A percentile compares a stretch with the other conserved stretches of the same genome.
phyloP scores from a whole-genome alignment of 106 monocot species.

The Dendrobium officinale region DNA sequence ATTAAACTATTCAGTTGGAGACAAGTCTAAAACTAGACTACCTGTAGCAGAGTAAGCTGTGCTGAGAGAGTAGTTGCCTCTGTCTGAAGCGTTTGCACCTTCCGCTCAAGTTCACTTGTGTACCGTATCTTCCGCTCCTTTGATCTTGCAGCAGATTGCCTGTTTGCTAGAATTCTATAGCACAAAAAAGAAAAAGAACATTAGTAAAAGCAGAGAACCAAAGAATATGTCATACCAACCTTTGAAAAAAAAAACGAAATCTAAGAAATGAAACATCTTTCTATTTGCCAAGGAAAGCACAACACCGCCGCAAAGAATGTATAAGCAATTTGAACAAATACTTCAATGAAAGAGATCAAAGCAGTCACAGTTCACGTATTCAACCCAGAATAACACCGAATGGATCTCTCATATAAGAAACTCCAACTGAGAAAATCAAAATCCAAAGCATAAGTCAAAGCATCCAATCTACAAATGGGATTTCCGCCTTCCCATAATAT shows the following conservation, averaged over 20 bases:
- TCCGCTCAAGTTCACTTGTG: constrained; percentile 25
- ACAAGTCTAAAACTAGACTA: background rate
- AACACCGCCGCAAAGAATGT: background rate
- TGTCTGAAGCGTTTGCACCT: constrained; percentile 29
- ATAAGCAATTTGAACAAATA: background rate
- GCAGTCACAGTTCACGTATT: background rate
- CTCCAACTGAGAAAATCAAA: background rate
- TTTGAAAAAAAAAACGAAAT: background rate
- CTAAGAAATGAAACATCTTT: background rate
- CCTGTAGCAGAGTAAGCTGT: constrained; percentile 25
- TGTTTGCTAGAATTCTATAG: constrained; percentile 25
- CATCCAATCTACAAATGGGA: background rate
- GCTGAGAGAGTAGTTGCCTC: constrained; percentile 30
- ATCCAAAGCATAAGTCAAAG: background rate
- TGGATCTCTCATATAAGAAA: background rate
- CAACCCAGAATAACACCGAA: background rate
- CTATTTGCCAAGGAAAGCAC: background rate
- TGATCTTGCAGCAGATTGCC: constrained; percentile 29
- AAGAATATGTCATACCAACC: background rate
- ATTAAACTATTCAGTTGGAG: background rate
- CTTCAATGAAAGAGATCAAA: background rate
- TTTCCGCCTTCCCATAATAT: background rate
- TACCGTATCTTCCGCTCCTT: constrained; percentile 26
- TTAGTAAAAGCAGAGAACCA: background rate
- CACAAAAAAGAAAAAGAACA: background rate